Evolutionary conservation across 2,329 filamentous ascomycete genomes (phyloP).

Genomic region (Phoma sp.): DNA sequence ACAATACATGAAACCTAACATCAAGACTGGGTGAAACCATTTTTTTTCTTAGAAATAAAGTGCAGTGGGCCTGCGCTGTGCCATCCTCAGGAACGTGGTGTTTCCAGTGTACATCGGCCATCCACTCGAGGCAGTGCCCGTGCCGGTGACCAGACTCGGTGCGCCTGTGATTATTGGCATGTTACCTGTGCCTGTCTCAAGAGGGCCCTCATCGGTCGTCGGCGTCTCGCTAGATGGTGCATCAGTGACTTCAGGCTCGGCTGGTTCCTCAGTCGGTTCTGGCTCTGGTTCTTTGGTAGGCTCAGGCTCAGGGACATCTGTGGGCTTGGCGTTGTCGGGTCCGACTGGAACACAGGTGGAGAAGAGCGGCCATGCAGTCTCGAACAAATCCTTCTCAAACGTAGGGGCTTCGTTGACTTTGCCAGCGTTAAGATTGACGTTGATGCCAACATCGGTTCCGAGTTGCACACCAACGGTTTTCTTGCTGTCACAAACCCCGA

Average conservation of each 20-base stretch:
- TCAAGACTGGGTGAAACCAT: no score
- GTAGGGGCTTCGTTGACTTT: conserved; percentile 25
- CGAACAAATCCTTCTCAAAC: conserved; percentile 27
- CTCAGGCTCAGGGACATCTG: conserved; percentile 14
- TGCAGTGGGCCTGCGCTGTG: conserved; percentile 18
- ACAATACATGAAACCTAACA: neutral
- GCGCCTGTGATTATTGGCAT: conserved; percentile 15
- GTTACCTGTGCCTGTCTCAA: conserved; percentile 14
- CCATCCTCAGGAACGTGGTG: conserved; percentile 23
- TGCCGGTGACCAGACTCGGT: conserved; percentile 8
- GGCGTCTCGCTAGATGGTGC: conserved; percentile 3
- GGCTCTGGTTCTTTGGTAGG: conserved; percentile 14
- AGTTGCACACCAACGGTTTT: conserved; percentile 28
- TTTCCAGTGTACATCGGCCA: conserved; percentile 20
- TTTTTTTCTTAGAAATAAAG: neutral
- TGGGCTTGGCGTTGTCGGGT: conserved; percentile 22
- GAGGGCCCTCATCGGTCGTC: neutral
- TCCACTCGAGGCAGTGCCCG: conserved; percentile 18
- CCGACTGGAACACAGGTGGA: conserved; percentile 29
- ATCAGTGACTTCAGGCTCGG: conserved; percentile 13
- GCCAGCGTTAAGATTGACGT: conserved; percentile 32
- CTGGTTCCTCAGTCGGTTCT: conserved; percentile 9
- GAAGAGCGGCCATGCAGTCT: conserved; percentile 30
- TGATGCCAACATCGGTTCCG: conserved; percentile 28
- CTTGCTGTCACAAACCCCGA: conserved; percentile 26